Percentiles rank a stretch among this genome's conserved stretches.
phyloP scores from a whole-genome alignment of 257 asterid genomes.

The Ehretia macrophylla region DNA sequence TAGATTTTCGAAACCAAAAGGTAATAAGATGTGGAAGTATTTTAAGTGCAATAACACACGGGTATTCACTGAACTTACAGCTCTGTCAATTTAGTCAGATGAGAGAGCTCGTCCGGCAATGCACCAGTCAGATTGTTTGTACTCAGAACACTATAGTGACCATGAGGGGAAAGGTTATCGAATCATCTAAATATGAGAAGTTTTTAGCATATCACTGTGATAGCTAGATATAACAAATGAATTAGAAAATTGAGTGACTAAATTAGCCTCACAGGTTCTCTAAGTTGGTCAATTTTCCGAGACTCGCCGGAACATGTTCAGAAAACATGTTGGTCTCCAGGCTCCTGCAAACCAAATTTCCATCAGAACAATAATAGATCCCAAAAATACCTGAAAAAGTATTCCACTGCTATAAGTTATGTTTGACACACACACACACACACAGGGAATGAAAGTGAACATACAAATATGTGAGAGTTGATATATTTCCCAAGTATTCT shows the following conservation, averaged over 20 bases:
- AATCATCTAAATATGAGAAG: background rate
- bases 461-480: conserved; percentile 12
- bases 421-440: background rate
- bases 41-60: background rate
- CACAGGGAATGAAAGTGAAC: background rate
- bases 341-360: conserved; percentile 4
- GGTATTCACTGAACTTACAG: conserved; percentile 29
- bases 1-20: background rate
- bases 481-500: conserved; percentile 10
- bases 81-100: conserved; percentile 34
- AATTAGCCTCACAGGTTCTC: conserved; percentile 6
- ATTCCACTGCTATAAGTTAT: too few species aligned
- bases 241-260: background rate
- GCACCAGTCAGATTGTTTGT: conserved; percentile 41
- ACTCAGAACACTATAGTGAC: conserved; percentile 11
- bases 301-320: conserved; percentile 9
- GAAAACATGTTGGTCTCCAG: conserved; percentile 12
- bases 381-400: background rate
- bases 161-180: background rate
- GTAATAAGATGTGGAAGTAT: background rate
- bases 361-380: background rate
- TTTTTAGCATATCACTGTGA: background rate
- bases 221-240: background rate
- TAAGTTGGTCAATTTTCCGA: conserved; percentile 7
- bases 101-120: conserved; percentile 38